Base-by-base conservation (phyloP, 306 rosid species). In the Castanea crenata region DNA sequence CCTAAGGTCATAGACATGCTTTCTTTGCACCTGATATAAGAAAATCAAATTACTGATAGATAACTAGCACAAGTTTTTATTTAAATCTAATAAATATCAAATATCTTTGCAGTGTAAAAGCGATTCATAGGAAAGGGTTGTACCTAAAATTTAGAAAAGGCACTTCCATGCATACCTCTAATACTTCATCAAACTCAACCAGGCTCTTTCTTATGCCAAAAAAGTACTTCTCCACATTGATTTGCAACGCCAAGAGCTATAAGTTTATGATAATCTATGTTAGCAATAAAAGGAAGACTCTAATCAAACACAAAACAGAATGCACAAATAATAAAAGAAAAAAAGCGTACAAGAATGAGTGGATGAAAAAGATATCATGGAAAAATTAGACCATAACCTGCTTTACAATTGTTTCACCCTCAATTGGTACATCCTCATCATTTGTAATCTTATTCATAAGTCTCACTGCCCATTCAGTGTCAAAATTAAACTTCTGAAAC, bases 181-280 rank as follows among this genome's bases (percentile, higher is more conserved):
- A 86, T 74, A 94, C 99, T 90, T 92, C 99, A 83, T 94, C 99
- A 82, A 94, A 94, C 85, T 94, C 99, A 69, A 94, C 99, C 57
- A 92, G 83, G 88, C 84, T 92, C 91, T 94, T 94, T 84, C 99
- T 83, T 85, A 92, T 86, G 65, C 88, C 82, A 38, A 92, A 94
- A 91, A 91, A 94, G 91, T 87, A 92, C 80, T 94, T 92, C 77
- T 94, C 99, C 34, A 97, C 99, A 71, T 91, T 94, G 84, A 91
- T 88, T 90, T 94, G 99, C 91, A 94, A 76, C 13, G 86, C 92
- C 91, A 92, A 84, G 27, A 94, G 97, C 97, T 91, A 68, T 44
- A 76, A 68, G 51, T 35, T 73, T 78, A 72, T 44, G 68, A 84
- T 58, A 19, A 44, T 72, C 70, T 74, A 83, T 75, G 70, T 83